phyloP scores from a whole-genome alignment of 2,329 filamentous ascomycete genomes.

The Fusarium aywerte region DNA sequence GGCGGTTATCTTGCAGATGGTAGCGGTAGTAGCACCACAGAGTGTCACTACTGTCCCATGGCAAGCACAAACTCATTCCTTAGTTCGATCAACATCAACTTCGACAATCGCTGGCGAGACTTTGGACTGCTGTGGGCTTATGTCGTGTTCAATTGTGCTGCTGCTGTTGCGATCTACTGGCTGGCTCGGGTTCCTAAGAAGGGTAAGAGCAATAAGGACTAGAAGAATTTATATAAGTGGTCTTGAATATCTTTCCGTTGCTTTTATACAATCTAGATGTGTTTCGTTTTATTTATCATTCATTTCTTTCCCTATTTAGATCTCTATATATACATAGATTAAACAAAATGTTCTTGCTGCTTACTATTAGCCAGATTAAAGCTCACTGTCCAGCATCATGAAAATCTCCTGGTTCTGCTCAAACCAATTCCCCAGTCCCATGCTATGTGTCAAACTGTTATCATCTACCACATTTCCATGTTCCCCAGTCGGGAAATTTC shows the following conservation, averaged over 20 bases:
- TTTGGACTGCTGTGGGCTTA: constrained; percentile 66
- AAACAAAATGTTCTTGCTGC: too few relatives aligned
- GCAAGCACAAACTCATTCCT: constrained; percentile 49
- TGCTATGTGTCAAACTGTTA: background rate
- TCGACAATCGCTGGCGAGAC: constrained; percentile 64
- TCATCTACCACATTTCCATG: background rate
- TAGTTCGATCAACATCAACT: constrained; percentile 55
- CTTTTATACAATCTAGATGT: too few relatives aligned
- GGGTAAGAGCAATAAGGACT: background rate
- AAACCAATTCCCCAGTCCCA: constrained; percentile 18
- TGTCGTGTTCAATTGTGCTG: constrained; percentile 61
- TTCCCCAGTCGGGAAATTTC: rapidly evolving
- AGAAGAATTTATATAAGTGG: background rate
- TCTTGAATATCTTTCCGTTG: background rate
- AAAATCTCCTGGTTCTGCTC: constrained; percentile 25
- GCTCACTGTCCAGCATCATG: constrained; percentile 12
- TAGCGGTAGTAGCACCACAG: background rate
- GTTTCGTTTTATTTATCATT: too few relatives aligned
- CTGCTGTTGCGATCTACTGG: constrained; percentile 61
- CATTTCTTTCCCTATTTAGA: too few relatives aligned
- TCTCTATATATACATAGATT: background rate
- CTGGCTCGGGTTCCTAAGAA: constrained; percentile 51
- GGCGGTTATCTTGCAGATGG: background rate
- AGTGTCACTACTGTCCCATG: constrained; percentile 60
- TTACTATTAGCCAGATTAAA: background rate